phyloP scores from a whole-genome alignment of 1,139 yeast genomes.

The Saccharomyces hybrid region DNA sequence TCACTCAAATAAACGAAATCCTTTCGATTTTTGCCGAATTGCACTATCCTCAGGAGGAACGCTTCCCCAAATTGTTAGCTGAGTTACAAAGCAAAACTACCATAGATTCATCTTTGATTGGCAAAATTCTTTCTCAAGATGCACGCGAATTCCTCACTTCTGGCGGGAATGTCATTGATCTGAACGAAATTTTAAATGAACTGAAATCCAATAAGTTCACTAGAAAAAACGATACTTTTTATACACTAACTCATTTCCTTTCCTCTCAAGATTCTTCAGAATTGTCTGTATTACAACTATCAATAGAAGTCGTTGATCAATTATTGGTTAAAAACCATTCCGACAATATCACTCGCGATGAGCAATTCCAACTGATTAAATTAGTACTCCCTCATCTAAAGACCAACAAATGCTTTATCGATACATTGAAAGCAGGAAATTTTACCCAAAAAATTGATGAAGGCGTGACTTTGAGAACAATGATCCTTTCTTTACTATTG shows the following conservation, averaged over 20 bases:
- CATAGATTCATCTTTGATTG: not conserved
- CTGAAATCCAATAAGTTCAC: not conserved
- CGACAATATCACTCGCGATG: not conserved
- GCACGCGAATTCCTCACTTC: not conserved
- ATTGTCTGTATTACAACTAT: slow-evolving; percentile 5
- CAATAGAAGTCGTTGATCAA: slow-evolving; percentile 8
- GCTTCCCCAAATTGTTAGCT: not conserved
- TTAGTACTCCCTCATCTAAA: slow-evolving; percentile 12
- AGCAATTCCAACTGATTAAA: slow-evolving; percentile 1
- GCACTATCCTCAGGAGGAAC: slow-evolving; percentile 5
- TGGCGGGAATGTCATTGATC: slow-evolving; percentile 1
- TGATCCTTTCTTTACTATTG: slow-evolving; percentile 10
- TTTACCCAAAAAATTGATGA: slow-evolving; percentile 26
- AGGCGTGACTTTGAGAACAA: slow-evolving; percentile 13
- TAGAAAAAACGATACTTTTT: slow-evolving; percentile 1
- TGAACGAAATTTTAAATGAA: not conserved
- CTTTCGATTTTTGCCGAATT: not conserved
- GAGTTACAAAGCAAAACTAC: not conserved
- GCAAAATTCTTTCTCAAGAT: not conserved
- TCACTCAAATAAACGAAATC: not conserved
- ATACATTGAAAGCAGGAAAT: slow-evolving; percentile 24
- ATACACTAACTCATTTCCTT: slow-evolving; percentile 1
- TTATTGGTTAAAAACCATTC: slow-evolving; percentile 4
- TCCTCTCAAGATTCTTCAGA: not conserved
- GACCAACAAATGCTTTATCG: slow-evolving; percentile 16